Conservation (phyloP, 2,329 filamentous ascomycete species). For the Claviceps sp. region DNA sequence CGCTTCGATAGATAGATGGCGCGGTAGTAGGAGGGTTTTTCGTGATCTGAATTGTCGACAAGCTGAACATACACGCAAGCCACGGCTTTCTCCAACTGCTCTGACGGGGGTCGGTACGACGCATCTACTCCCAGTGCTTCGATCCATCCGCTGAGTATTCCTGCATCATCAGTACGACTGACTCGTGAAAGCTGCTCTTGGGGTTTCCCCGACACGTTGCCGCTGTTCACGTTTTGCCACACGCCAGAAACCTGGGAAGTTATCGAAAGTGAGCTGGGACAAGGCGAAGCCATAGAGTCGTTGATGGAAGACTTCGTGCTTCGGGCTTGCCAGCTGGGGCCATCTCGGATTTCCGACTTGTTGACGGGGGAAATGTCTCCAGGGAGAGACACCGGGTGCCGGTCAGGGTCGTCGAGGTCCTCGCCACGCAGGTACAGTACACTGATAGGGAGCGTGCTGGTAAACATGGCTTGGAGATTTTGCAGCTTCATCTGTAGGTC, state of each 20-base stretch:
- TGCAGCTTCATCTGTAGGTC: constrained; percentile 69
- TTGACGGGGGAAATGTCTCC: constrained; percentile 52
- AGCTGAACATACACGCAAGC: constrained; percentile 78
- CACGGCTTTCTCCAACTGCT: constrained; percentile 56
- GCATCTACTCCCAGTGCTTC: constrained; percentile 85
- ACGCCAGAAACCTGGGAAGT: constrained; percentile 39
- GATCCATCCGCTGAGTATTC: constrained; percentile 67
- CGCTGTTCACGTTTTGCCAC: constrained; percentile 46
- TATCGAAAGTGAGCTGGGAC: constrained; percentile 50
- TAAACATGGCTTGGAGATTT: constrained; percentile 77
- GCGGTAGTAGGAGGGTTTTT: constrained; percentile 54
- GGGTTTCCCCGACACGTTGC: constrained; percentile 28
- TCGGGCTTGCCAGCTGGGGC: constrained; percentile 34
- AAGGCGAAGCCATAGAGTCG: constrained; percentile 51
- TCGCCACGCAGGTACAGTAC: constrained; percentile 66
- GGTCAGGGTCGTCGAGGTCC: constrained; percentile 66
- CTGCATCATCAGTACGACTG: constrained; percentile 43
- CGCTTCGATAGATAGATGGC: constrained; percentile 77
- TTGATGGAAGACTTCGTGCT: constrained; percentile 45
- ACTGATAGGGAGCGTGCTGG: constrained; percentile 66
- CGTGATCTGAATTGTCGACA: constrained; percentile 34
- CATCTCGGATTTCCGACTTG: constrained; percentile 34
- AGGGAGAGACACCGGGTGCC: constrained; percentile 60
- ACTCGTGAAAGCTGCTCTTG: constrained; percentile 41
- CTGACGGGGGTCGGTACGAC: constrained; percentile 65